Evolutionary conservation across 2,329 filamentous ascomycete species (phyloP).

Genomic region (Laburnicola sp.): DNA sequence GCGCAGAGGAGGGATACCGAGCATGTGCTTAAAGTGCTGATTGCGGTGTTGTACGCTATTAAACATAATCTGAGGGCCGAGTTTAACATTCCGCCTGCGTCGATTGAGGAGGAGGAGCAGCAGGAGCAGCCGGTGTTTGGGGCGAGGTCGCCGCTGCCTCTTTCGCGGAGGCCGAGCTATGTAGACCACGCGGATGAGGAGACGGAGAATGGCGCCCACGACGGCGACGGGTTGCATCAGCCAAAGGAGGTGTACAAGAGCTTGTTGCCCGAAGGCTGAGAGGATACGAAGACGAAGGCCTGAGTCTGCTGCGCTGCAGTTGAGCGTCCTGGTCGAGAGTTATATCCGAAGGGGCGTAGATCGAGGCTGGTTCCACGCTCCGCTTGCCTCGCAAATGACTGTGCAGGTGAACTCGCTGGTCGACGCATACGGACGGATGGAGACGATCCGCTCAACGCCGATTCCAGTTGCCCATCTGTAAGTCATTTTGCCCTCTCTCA

Average conservation of each 20-base stretch:
- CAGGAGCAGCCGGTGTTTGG: conserved; percentile 21
- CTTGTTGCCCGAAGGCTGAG: conserved; percentile 55
- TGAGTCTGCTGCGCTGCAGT: conserved; percentile 63
- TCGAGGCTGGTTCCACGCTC: conserved; percentile 62
- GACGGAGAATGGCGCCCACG: conserved; percentile 28
- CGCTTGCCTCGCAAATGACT: conserved; percentile 61
- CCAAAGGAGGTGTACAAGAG: conserved; percentile 54
- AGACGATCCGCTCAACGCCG: conserved; percentile 66
- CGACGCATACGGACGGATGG: conserved; percentile 65
- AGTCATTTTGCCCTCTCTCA: conserved; percentile 12
- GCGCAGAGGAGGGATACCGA: conserved; percentile 61
- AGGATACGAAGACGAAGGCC: conserved; percentile 60
- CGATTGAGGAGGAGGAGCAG: conserved; percentile 26
- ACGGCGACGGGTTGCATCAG: conserved; percentile 14
- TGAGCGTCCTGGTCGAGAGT: conserved; percentile 62
- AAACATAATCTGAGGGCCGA: conserved; percentile 67
- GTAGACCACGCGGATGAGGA: conserved; percentile 24
- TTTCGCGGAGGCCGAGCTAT: conserved; percentile 33
- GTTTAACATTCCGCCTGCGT: conserved; percentile 53
- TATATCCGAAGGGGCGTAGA: conserved; percentile 62
- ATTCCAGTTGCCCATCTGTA: conserved; percentile 65
- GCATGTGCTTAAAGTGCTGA: conserved; percentile 59
- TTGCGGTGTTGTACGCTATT: conserved; percentile 65
- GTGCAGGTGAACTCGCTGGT: conserved; percentile 60
- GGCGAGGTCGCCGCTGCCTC: conserved; percentile 20